A percentile compares a stretch with the other conserved stretches of the same genome.
phyloP scores from a whole-genome alignment of 163 green algal species.

The Smithsoniella earleae region DNA sequence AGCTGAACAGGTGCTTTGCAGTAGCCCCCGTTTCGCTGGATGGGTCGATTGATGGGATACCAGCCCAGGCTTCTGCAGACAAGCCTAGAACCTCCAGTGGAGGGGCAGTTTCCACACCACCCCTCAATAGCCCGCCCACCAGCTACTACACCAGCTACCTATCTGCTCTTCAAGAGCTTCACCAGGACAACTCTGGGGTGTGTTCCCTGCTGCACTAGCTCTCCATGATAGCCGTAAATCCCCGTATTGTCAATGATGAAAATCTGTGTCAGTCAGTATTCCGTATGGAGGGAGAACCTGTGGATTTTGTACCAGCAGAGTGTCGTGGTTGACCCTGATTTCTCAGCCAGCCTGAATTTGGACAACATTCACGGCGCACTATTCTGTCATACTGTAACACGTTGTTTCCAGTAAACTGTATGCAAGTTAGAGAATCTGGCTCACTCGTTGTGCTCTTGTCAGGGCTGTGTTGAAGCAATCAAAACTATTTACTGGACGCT shows the following conservation, averaged over 20 bases:
- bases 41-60: too few species aligned
- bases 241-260: too few species aligned
- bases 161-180: neutral
- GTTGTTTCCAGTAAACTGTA: too few species aligned
- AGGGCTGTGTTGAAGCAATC: constrained; percentile 26
- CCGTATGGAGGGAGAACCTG: neutral
- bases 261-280: too few species aligned
- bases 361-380: too few species aligned
- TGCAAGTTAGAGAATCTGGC: neutral
- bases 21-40: neutral
- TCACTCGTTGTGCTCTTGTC: neutral
- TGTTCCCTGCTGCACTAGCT: neutral
- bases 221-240: too few species aligned
- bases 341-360: too few species aligned
- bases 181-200: neutral
- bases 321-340: too few species aligned
- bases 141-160: neutral
- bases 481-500: constrained; percentile 28
- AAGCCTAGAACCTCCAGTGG: neutral
- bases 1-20: neutral
- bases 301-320: neutral
- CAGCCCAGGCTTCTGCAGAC: too few species aligned
- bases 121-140: neutral
- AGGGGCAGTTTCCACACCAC: neutral
- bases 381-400: neutral